Evolutionary conservation across 2,329 filamentous ascomycete species (phyloP).

Genomic region (Pseudofabraea citricarpa): DNA sequence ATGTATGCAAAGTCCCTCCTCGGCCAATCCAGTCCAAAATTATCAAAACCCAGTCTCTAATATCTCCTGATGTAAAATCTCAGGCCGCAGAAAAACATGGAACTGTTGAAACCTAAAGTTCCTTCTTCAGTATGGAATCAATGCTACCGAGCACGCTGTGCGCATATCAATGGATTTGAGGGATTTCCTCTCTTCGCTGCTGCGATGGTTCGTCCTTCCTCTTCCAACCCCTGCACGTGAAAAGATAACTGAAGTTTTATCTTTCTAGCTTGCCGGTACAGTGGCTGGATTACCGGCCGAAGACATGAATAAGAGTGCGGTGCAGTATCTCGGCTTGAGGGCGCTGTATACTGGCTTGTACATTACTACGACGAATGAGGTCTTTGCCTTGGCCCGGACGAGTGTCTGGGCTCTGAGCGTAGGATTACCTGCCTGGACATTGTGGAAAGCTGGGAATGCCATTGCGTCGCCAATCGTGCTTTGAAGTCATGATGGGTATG

Average conservation of each 20-base stretch:
- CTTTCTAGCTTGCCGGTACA: neutral
- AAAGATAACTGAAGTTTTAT: neutral
- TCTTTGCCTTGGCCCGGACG: slow-evolving; percentile 6
- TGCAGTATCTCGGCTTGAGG: neutral
- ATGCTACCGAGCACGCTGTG: neutral
- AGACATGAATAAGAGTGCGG: neutral
- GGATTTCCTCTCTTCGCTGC: neutral
- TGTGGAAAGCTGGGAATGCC: neutral
- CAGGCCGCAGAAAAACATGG: neutral
- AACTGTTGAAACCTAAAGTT: neutral
- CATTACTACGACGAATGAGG: slow-evolving; percentile 9
- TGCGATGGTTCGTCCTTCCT: neutral
- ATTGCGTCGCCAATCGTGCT: too few relatives aligned
- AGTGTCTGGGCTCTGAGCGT: neutral
- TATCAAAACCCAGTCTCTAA: too few relatives aligned
- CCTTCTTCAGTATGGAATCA: neutral
- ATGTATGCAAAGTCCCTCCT: neutral
- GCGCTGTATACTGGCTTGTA: neutral
- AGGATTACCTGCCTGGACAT: neutral
- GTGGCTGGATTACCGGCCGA: neutral
- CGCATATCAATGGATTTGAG: neutral
- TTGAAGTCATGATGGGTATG: too few relatives aligned
- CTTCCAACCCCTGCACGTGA: neutral
- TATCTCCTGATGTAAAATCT: too few relatives aligned
- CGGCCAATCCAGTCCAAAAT: neutral